Evolutionary conservation across 2,329 filamentous ascomycete species (phyloP), one percentile per base, ranked within the genome.

Genomic region (Botryotinia convoluta): DNA sequence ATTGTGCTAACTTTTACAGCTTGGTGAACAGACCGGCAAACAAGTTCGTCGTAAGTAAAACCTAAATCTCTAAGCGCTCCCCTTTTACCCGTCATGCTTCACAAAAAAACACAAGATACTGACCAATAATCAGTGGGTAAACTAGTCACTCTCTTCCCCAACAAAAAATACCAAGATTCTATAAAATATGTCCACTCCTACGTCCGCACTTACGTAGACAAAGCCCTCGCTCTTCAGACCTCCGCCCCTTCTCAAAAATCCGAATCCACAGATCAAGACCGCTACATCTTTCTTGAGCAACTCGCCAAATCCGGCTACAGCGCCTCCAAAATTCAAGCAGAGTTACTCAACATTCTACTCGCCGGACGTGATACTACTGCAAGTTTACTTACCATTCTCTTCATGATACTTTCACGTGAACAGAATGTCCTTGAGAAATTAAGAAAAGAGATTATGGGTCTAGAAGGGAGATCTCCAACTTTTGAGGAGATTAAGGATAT

Each of bases 181-280:
- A 71, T 74, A 14, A 67, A 76, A 48, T 81, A 79, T 68, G 76
- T 81, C 20, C 63, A 70, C 12, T 70, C 76, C 39, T 81, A 79
- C 68, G 75, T 81, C n/a, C 63, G 71, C 14, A 60, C 64, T n/a
- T 81, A 78, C 71, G 78, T 81, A 9, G 70, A 77, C 12, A 75
- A 77, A 51, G 79, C 78, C 14, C 51, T 79, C 2, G 68, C 76
- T 2, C 29, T 75, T 18, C 72, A 77, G 48, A 79, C 73, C 80
- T 87, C 20, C 79, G 87, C 64, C 86, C 86, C 73, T 79, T 88
- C 4, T 69, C 76, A 8, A 76, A 75, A 42, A 70, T 69, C 32
- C 71, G 75, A 16, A 72, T 77, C 62, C 70, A 7, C 75, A 74
- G 42, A 60, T 78, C 12, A 74, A 73, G 29, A 76, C 72, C 48